Base-by-base conservation (phyloP, 768 basidiomycete species). In the Pisolithus marmoratus region DNA sequence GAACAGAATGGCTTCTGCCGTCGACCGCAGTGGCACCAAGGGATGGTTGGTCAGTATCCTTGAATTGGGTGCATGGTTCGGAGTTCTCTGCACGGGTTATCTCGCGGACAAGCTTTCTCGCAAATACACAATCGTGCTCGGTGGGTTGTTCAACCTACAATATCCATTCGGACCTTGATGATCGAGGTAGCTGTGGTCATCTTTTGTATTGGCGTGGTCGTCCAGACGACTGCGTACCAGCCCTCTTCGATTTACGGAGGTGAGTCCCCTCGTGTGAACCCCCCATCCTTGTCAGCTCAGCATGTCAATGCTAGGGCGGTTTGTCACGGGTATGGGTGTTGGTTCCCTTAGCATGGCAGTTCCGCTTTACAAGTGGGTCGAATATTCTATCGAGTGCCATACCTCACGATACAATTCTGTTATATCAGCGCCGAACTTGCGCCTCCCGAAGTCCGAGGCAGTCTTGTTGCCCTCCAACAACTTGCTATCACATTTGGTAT, bases 331-430 rank as follows among this genome's bases (percentile, higher is more conserved):
- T 76, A 68, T 90, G 42, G 89, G 87, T 46, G 85, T 91, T 17
- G 89, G 89, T 11, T 86, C 87, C 3, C 70, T 90, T 20, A 86
- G 84, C 58, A 89, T 89, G 86, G 78, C 79, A n/a, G 87, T 91
- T 11, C 89, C 89, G 1, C 74, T 90, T 36, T 89, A 87, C 74
- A 90, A 90, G 64, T 63, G 44, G 29, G 63, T 43, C 8, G 34
- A 43, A 31, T 29, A 2, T 11, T n/a, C 27, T 17, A 9, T 34
- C 23, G 38, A 22, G 9, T 11, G 20, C 19, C 43, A 15, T 17
- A 17, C 4, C 43, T 45, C 26, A 45, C 17, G 9, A 19, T 41
- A 9, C 14, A 5, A 27, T 20, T 41, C 12, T 7, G 24, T 23
- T 24, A 37, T 43, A 23, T 41, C 34, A 62, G 71, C 56, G 74